Evolutionary conservation across 495 filamentous ascomycete species (phyloP), one percentile per base, ranked within the genome.

Genomic region (Penicillium chermesinum): DNA sequence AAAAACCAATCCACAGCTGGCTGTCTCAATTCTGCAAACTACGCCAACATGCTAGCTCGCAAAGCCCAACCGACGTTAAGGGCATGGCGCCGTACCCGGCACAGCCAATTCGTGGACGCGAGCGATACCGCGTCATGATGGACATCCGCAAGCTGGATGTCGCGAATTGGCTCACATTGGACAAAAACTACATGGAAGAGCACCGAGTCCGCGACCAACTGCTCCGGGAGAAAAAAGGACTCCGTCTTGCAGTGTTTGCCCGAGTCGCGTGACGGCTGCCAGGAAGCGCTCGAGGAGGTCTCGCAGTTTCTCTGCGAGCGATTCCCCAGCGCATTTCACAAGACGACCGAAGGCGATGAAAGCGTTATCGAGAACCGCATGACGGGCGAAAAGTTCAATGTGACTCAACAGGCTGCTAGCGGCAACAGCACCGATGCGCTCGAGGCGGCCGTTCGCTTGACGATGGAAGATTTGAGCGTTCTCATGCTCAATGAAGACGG

Each of bases 381-480:
- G 49, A 79, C 77, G 0, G 59, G 66, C 8, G 78, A 82, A 44
- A 70, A 55, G 22, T 78, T 75, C 43, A 32, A 56, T 1, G 57
- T 77, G 33, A 56, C 4, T 33, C 10, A 7, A 18, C 38, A 55
- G n/a, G 55, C 56, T 27, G 25, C 56, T 16, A 52, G 57, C 10
- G 57, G 65, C 16, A 54, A 64, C 15, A 38, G 19, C 9, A 60
- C 54, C 12, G 71, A 77, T 43, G 76, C 77, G 20, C 62, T 82
- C 25, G 79, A 82, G 55, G 64, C 75, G 13, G 78, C 76, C n/a
- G 79, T 78, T 6, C 62, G 74, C 46, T 60, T 81, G 20, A 71
- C 74, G 14, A 79, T 78, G 76, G 78, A 81, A 56, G 79, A 81
- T 50, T 64, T 82, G 38, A 81, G 74, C 48, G 64, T 82, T 38